Conservation (phyloP, 2,329 filamentous ascomycete genomes). For the Botrytis squamosa region DNA sequence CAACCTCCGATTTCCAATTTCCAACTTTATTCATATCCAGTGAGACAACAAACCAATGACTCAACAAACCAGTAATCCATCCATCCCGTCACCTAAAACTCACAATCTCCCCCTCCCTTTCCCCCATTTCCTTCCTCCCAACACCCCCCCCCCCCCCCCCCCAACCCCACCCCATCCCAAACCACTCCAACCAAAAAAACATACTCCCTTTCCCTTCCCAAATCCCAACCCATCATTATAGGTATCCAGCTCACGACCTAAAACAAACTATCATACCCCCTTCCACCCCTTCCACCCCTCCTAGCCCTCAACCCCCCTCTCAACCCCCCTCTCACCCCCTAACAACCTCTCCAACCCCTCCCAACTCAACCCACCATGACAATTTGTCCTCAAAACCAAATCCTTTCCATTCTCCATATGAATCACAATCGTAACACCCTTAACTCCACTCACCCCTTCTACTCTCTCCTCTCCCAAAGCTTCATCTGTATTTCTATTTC, state of each 20-base stretch:
- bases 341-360: neutral
- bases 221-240: neutral
- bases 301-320: neutral
- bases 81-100: neutral
- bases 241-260: neutral
- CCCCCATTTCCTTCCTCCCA: too few relatives aligned
- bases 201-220: neutral
- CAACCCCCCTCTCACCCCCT: neutral
- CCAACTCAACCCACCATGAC: neutral
- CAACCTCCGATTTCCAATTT: neutral
- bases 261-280: neutral
- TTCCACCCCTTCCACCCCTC: neutral
- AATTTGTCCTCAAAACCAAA: constrained; percentile 28
- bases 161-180: neutral
- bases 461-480: neutral
- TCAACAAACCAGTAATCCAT: too few relatives aligned
- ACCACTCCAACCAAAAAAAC: neutral
- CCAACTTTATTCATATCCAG: neutral
- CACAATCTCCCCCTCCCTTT: neutral
- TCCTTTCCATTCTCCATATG: constrained; percentile 31
- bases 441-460: constrained; percentile 21
- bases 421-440: constrained; percentile 33
- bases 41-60: neutral
- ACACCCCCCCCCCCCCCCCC: too few relatives aligned
- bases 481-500: too few relatives aligned